Conservation (phyloP, 352 stramenopile species). For the Globisporangium acanthophoron region DNA sequence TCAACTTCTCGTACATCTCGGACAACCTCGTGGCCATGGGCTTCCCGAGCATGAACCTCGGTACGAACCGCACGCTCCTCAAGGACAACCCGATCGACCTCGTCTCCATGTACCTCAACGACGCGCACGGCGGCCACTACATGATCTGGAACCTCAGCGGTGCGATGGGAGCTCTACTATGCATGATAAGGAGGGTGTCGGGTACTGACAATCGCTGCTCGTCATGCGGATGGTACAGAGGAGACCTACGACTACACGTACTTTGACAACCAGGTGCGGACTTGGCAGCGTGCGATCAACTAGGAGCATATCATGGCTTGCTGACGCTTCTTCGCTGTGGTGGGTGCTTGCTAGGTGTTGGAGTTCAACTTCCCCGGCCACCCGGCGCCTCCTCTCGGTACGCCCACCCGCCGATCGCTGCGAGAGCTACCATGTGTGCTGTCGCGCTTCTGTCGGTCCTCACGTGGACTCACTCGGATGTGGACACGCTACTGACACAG, state of each 20-base stretch:
- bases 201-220: background rate
- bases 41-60: conserved; percentile 86
- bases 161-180: conserved; percentile 10
- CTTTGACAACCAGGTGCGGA: conserved; percentile 90
- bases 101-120: conserved; percentile 93
- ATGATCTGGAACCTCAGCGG: conserved; percentile 98
- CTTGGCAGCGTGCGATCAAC: no score
- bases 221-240: conserved; percentile 41
- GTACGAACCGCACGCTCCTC: conserved; percentile 65
- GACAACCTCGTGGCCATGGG: conserved; percentile 88
- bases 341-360: conserved; percentile 53
- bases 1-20: conserved; percentile 91
- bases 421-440: no score
- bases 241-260: conserved; percentile 94
- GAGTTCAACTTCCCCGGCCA: conserved; percentile 97
- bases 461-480: background rate
- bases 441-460: background rate
- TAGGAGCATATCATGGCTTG: no score
- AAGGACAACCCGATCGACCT: conserved; percentile 88
- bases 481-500: conserved; percentile 4
- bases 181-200: no score
- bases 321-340: background rate
- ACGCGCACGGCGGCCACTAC: conserved; percentile 91
- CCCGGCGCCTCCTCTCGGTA: conserved; percentile 92
- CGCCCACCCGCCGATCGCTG: background rate